Percentiles rank a stretch among this genome's conserved stretches.
Evolutionary conservation across 2,329 filamentous ascomycete genomes (phyloP).

Genomic region (Sporothrix globosa): DNA sequence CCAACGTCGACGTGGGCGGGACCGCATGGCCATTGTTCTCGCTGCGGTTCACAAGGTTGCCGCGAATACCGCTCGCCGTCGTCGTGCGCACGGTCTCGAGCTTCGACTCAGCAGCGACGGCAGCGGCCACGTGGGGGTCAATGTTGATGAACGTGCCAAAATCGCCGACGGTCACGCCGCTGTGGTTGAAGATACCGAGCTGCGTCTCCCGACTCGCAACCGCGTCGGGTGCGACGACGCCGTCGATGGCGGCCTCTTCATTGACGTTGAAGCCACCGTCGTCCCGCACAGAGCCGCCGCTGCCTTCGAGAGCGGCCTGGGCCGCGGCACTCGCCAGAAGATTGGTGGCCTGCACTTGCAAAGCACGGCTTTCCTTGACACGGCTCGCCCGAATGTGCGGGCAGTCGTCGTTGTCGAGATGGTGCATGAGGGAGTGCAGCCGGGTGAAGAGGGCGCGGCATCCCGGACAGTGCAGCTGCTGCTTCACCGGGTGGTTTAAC

Average conservation of each 20-base stretch:
- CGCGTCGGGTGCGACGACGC: background rate
- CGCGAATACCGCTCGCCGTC: background rate
- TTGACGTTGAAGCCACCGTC: background rate
- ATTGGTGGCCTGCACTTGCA: conserved; percentile 46
- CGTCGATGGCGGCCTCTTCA: background rate
- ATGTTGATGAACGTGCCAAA: conserved; percentile 36
- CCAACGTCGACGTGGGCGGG: conserved; percentile 9
- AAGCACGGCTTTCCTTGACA: conserved; percentile 27
- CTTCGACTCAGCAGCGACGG: background rate
- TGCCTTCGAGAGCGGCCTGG: background rate
- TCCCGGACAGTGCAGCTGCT: conserved; percentile 53
- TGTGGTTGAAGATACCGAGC: conserved; percentile 32
- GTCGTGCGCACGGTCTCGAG: conserved; percentile 10
- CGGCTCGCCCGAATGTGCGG: conserved; percentile 39
- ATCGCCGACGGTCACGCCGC: conserved; percentile 30
- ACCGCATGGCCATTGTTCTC: background rate
- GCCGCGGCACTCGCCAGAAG: conserved; percentile 37
- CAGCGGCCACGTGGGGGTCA: conserved; percentile 30
- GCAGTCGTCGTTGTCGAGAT: conserved; percentile 53
- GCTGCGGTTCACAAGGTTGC: background rate
- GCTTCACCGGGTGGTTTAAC: conserved; percentile 46
- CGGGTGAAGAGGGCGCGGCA: conserved; percentile 48
- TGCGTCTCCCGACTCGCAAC: conserved; percentile 2
- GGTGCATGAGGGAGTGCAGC: conserved; percentile 47
- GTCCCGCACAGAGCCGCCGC: background rate